phyloP scores from a whole-genome alignment of 2,329 filamentous ascomycete genomes.

The Metarhizium anisopliae region DNA sequence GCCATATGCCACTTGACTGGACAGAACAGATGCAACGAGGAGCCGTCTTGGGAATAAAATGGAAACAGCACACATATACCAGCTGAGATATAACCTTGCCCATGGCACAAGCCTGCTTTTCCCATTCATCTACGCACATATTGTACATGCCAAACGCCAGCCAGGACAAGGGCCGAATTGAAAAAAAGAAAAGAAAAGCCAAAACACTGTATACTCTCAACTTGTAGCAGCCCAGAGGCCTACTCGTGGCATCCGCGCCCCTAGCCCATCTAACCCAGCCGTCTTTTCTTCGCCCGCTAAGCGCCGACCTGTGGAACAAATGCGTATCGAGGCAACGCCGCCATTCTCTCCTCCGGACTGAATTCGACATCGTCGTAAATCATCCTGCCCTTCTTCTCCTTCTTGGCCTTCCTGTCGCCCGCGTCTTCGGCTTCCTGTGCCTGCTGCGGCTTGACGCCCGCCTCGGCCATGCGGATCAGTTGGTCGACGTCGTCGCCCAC shows the following conservation, averaged over 20 bases:
- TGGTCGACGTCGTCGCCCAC: slow-evolving; percentile 55
- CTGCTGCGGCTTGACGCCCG: slow-evolving; percentile 41
- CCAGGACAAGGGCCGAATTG: background rate
- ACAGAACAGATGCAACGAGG: too few relatives aligned
- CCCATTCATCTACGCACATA: background rate
- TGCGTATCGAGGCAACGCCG: slow-evolving; percentile 65
- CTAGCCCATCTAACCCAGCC: background rate
- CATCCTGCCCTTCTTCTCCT: slow-evolving; percentile 61
- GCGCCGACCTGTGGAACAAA: slow-evolving; percentile 29
- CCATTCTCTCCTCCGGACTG: slow-evolving; percentile 88
- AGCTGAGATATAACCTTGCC: too few relatives aligned
- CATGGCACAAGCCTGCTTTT: background rate
- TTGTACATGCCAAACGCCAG: background rate
- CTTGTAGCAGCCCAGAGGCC: background rate
- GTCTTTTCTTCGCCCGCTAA: background rate
- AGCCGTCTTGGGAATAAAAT: too few relatives aligned
- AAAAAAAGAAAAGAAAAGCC: background rate
- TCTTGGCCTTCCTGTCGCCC: slow-evolving; percentile 56
- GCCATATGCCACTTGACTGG: too few relatives aligned
- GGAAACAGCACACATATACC: too few relatives aligned
- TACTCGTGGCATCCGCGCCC: background rate
- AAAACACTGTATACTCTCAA: background rate
- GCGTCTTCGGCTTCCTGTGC: slow-evolving; percentile 31
- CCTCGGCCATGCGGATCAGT: slow-evolving; percentile 55
- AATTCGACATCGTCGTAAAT: slow-evolving; percentile 72